Conservation (phyloP, 2,329 filamentous ascomycete species). For the Emergomyces pasteurianus region DNA sequence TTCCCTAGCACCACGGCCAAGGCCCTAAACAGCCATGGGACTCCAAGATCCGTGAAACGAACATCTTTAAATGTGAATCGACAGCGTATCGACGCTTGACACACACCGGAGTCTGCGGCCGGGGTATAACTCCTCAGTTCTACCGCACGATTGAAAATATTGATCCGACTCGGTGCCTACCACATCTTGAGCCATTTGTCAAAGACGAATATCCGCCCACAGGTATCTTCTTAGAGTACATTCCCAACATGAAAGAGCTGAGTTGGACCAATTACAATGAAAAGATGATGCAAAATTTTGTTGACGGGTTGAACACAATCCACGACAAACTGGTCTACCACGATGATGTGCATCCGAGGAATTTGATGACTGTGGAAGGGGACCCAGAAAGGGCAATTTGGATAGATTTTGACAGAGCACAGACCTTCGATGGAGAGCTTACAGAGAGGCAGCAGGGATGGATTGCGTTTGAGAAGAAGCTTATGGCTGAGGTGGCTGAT, state of each 20-base stretch:
- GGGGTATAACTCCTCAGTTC: conserved; percentile 4
- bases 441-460: conserved; percentile 10
- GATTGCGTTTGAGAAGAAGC: neutral
- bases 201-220: conserved; percentile 11
- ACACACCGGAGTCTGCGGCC: neutral
- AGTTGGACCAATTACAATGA: conserved; percentile 16
- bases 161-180: neutral
- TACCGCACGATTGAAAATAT: conserved; percentile 5
- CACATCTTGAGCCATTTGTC: neutral
- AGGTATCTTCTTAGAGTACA: conserved; percentile 16
- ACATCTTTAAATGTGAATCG: conserved; percentile 4
- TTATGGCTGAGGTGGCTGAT: neutral
- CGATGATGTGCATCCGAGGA: conserved; percentile 15
- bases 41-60: neutral
- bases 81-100: conserved; percentile 2
- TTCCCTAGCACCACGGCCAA: neutral
- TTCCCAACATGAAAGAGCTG: conserved; percentile 12
- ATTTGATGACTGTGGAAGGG: conserved; percentile 14
- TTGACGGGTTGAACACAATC: conserved; percentile 13
- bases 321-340: conserved; percentile 13
- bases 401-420: conserved; percentile 17
- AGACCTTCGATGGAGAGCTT: conserved; percentile 15
- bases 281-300: conserved; percentile 7
- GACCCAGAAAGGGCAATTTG: conserved; percentile 11
- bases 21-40: conserved; percentile 2